Conservation (phyloP, 2,329 filamentous ascomycete species). For the Thelonectria rubi region DNA sequence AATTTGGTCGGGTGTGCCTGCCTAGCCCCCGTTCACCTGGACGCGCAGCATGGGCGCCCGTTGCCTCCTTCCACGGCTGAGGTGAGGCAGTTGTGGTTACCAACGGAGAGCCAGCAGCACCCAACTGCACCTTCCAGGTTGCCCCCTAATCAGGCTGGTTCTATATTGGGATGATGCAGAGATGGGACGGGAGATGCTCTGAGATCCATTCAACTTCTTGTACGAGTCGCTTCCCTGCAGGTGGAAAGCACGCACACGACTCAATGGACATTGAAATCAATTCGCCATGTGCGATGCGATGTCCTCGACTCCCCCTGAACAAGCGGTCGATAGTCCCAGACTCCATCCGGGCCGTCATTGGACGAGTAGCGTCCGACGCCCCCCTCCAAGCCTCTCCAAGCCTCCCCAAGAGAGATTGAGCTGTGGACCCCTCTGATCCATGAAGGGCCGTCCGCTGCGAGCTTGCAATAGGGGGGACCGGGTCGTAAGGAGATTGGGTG, state of each 20-base stretch:
- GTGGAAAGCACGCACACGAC: neutral
- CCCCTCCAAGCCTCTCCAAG: slow-evolving; percentile 11
- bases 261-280: neutral
- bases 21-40: neutral
- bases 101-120: no score
- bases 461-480: slow-evolving; percentile 20
- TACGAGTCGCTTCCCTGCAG: neutral
- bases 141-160: neutral
- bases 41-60: neutral
- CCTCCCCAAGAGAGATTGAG: slow-evolving; percentile 25
- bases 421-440: slow-evolving; percentile 22
- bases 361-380: slow-evolving; percentile 15
- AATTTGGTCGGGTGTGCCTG: neutral
- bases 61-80: neutral
- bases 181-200: neutral
- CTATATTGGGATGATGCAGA: neutral
- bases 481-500: slow-evolving; percentile 22
- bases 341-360: slow-evolving; percentile 18
- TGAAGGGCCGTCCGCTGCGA: slow-evolving; percentile 5
- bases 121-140: neutral
- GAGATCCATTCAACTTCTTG: slow-evolving; percentile 2
- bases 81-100: neutral
- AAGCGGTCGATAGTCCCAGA: slow-evolving; percentile 19
- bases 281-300: slow-evolving; percentile 12
- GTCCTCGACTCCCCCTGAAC: slow-evolving; percentile 17